Base-by-base conservation (phyloP, 1,284 basidiomycete species). In the Tremellales sp. region DNA sequence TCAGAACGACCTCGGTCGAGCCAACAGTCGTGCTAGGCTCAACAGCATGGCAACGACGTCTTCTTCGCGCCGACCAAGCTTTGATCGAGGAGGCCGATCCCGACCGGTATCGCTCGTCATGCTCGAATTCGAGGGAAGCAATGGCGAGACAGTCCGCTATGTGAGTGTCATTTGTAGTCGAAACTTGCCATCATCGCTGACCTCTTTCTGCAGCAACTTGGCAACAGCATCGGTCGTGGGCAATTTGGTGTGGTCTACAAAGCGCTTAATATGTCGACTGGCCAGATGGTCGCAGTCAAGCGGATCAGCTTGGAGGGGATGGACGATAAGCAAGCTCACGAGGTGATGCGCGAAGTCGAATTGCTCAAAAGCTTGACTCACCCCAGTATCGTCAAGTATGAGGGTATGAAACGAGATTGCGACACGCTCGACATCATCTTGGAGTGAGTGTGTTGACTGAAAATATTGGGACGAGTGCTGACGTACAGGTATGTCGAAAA, bases 171-270 rank as follows among this genome's bases (percentile, higher is more conserved):
- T n/a, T n/a, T 26, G 42, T 17, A 13, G 29, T 26, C 19, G 33
- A n/a, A 33, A 21, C 36, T 25, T 49, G 27, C 48, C 40, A 51
- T 22, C 45, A 45, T 40, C 40, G 15, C 43, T 21, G 13, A 11
- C 10, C 19, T 11, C 36, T 39, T 8, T 10, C 36, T 39, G 10
- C 46, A 93, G 89, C 89, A 92, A 88, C 78, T 96, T 17, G 91
- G 91, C 29, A 93, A 96, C 71, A 93, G 90, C 72, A 94, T 97
- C 57, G 93, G 93, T 3, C 83, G 87, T 45, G 93, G 93, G 6
- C 93, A 97, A 75, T 97, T 97, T 71, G 93, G 93, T 21, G 84
- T 90, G 11, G 93, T 97, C 7, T 97, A 94, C 72, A 83, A 89
- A 17, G 92, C 93, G 4, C 78, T 97, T 50, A 93, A 97, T 70